Evolutionary conservation across 1,284 basidiomycete genomes (phyloP).

Genomic region (Ceratobasidium sp.): DNA sequence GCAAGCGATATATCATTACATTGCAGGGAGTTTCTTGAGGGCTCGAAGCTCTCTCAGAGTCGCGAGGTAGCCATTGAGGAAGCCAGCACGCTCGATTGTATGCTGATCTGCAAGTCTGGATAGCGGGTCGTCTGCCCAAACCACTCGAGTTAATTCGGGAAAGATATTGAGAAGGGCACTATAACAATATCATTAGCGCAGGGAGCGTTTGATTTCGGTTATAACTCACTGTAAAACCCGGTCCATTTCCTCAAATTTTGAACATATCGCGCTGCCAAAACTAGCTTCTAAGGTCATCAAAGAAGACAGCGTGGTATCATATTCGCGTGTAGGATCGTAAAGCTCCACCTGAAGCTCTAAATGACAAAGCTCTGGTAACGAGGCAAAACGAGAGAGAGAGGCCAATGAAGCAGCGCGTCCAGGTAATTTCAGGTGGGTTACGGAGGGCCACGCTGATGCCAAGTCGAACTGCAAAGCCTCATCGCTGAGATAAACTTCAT

Average conservation of each 20-base stretch:
- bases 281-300: neutral
- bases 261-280: neutral
- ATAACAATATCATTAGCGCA: neutral
- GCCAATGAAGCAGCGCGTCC: neutral
- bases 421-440: neutral
- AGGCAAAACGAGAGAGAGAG: neutral
- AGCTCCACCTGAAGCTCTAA: neutral
- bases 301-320: neutral
- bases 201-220: too few species aligned
- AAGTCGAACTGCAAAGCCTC: neutral
- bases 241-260: neutral
- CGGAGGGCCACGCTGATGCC: neutral
- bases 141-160: neutral
- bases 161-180: neutral
- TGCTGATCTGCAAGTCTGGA: neutral
- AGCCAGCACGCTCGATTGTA: neutral
- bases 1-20: neutral
- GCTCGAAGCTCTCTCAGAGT: neutral
- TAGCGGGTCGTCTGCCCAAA: neutral
- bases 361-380: neutral
- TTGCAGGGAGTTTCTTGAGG: neutral
- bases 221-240: neutral
- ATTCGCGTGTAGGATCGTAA: neutral
- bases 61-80: neutral
- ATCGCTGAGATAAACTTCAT: neutral